Conservation (phyloP, 139 green algal genomes). For the Coelastrella sp. region DNA sequence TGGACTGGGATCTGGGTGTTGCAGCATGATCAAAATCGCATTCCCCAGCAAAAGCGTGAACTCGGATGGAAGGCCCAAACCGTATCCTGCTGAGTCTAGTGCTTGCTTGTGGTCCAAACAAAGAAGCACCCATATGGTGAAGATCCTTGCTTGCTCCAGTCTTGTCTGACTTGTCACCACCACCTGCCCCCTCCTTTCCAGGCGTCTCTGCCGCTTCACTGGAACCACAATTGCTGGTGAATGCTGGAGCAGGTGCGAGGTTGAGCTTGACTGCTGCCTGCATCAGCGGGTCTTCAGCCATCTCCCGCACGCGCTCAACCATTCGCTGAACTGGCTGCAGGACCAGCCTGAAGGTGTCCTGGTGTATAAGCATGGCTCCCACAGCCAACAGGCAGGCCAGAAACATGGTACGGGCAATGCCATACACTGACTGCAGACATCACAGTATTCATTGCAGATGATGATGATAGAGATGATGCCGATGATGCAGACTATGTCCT, state of each 20-base stretch:
- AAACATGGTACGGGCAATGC: conserved; percentile 89
- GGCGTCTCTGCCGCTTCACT: not conserved
- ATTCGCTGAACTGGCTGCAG: conserved; percentile 94
- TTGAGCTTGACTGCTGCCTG: conserved; percentile 4
- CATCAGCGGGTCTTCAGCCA: conserved; percentile 72
- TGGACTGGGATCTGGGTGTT: too few species aligned
- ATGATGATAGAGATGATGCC: not conserved
- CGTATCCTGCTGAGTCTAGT: not conserved
- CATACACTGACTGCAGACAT: conserved; percentile 76
- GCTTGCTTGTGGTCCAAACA: too few species aligned
- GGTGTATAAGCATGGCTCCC: conserved; percentile 84
- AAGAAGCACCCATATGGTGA: too few species aligned
- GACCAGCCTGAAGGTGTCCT: conserved; percentile 84
- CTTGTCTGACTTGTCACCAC: not conserved
- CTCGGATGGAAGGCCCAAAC: conserved; percentile 9
- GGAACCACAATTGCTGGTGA: not conserved
- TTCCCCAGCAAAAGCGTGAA: conserved; percentile 12
- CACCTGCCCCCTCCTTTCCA: not conserved
- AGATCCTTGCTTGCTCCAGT: not conserved
- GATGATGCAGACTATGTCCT: not conserved
- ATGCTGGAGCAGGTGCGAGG: not conserved
- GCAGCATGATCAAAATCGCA: not conserved
- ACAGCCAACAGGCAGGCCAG: conserved; percentile 84
- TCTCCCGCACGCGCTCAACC: conserved; percentile 73
- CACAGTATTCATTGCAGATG: not conserved